A percentile compares a stretch with the other conserved stretches of the same genome.
phyloP scores from a whole-genome alignment of 306 rosid species.

The Cajanus cajan region DNA sequence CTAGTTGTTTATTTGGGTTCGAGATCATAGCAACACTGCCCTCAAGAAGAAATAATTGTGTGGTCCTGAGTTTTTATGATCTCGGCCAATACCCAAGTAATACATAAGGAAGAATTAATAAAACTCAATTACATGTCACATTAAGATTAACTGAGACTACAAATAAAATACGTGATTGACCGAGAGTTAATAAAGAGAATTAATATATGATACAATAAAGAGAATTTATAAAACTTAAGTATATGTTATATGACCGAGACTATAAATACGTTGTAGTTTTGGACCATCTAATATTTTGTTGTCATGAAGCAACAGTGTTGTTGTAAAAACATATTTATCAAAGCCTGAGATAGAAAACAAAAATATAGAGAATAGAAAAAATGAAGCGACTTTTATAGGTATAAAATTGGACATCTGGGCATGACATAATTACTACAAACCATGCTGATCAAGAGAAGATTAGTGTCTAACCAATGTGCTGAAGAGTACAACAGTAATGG shows the following conservation, averaged over 20 bases:
- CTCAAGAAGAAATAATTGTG: neutral
- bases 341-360: too few species aligned
- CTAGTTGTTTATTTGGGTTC: neutral
- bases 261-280: neutral
- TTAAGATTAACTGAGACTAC: neutral
- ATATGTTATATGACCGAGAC: too few species aligned
- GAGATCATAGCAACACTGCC: neutral
- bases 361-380: too few species aligned
- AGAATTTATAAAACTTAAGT: too few species aligned
- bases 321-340: too few species aligned
- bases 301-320: neutral
- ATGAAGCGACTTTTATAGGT: neutral
- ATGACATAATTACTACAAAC: slow-evolving; percentile 9
- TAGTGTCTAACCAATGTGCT: slow-evolving; percentile 82
- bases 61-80: neutral
- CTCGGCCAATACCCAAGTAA: neutral
- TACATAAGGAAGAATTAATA: neutral
- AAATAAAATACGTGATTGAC: too few species aligned
- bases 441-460: neutral
- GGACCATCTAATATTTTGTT: neutral
- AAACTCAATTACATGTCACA: neutral
- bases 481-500: slow-evolving; percentile 94
- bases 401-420: neutral
- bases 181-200: too few species aligned
- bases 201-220: too few species aligned